These are phyloP conservation scores for Phytophthora hibernalis DNA, from an alignment of 352 stramenopile genomes.

Conservation along the genomic window DNA sequence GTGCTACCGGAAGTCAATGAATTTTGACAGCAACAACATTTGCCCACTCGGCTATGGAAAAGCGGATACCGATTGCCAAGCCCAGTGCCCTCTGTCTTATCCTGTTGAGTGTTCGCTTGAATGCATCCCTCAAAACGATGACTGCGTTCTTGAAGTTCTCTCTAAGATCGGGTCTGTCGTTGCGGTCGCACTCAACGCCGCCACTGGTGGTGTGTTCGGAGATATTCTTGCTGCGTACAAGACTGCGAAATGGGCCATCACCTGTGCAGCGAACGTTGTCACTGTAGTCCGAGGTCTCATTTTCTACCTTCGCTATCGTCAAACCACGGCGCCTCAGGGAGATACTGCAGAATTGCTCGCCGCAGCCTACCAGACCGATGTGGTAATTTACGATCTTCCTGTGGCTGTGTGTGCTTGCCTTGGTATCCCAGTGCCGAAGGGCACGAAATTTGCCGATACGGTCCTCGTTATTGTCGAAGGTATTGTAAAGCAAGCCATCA, in stretches of 20 bases:
- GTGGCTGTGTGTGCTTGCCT: constrained; percentile 30
- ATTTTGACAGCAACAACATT: constrained; percentile 33
- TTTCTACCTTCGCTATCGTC: constrained; percentile 30
- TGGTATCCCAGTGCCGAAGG: constrained; percentile 12
- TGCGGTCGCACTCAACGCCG: constrained; percentile 30
- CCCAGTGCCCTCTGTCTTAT: constrained; percentile 43
- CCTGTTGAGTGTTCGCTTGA: constrained; percentile 41
- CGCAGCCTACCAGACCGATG: constrained; percentile 27
- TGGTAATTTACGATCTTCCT: constrained; percentile 28
- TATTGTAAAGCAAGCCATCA: constrained; percentile 37
- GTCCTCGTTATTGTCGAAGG: constrained; percentile 33
- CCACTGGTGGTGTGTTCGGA: constrained; percentile 33
- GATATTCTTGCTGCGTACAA: constrained; percentile 33
- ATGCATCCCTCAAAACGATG: constrained; percentile 53
- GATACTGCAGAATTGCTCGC: constrained; percentile 28
- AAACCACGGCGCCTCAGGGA: constrained; percentile 28
- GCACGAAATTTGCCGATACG: constrained; percentile 13
- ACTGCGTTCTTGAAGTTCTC: constrained; percentile 29
- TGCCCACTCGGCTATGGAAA: constrained; percentile 35
- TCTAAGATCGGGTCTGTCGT: constrained; percentile 38
- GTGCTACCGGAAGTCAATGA: constrained; percentile 29
- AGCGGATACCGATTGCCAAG: constrained; percentile 27
- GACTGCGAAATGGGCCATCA: constrained; percentile 35
- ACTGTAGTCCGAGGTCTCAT: constrained; percentile 26
- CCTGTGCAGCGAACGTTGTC: constrained; percentile 31